A percentile compares a stretch with the other conserved stretches of the same genome.
These are phyloP conservation scores for Lodderomyces oxycetoniae DNA, from an alignment of 1,139 yeast genomes.

Conservation along the genomic window DNA sequence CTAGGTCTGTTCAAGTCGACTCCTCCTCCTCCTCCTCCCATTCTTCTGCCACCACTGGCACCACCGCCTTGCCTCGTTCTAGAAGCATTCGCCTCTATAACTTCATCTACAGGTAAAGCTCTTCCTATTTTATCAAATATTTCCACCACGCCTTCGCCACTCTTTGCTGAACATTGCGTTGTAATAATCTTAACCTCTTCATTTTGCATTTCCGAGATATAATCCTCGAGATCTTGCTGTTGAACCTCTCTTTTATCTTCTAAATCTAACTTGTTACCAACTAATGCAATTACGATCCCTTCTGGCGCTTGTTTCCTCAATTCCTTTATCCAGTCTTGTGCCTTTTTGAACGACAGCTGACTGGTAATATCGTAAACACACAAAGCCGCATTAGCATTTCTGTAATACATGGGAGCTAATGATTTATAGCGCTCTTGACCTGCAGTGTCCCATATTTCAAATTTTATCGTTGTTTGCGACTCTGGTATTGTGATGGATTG, in stretches of 20 bases:
- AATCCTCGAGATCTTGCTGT: conserved; percentile 32
- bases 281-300: conserved; percentile 79
- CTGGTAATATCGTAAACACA: conserved; percentile 35
- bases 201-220: conserved; percentile 28
- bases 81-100: conserved; percentile 21
- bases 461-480: conserved; percentile 34
- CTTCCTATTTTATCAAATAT: conserved; percentile 39
- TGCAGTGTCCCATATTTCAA: conserved; percentile 51
- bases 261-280: conserved; percentile 84
- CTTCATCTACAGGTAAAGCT: conserved; percentile 44
- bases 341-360: conserved; percentile 69
- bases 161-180: conserved; percentile 46
- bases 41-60: conserved; percentile 18
- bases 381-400: conserved; percentile 40
- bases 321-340: conserved; percentile 95
- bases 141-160: conserved; percentile 45
- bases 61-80: conserved; percentile 24
- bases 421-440: conserved; percentile 48
- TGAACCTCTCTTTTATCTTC: conserved; percentile 47
- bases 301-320: conserved; percentile 85
- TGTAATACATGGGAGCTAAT: conserved; percentile 46
- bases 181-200: conserved; percentile 19
- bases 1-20: conserved; percentile 37
- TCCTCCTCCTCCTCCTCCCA: conserved; percentile 27
- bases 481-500: conserved; percentile 61